phyloP scores from a whole-genome alignment of 129 eudicot species.

The Silybum marianum region DNA sequence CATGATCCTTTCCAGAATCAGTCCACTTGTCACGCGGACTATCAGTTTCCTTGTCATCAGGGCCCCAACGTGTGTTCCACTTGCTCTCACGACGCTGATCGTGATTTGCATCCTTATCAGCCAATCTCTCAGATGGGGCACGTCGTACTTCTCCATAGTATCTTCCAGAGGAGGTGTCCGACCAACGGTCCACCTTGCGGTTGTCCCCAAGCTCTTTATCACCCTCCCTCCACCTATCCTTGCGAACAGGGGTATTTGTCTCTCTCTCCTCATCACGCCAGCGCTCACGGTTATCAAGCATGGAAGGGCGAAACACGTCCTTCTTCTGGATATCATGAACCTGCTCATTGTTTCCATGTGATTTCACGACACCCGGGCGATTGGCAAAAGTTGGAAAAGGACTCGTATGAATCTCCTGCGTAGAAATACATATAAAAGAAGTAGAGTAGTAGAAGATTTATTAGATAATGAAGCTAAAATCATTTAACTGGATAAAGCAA shows the following conservation, averaged over 20 bases:
- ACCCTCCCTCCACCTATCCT: constrained; percentile 87
- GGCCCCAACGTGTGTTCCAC: constrained; percentile 96
- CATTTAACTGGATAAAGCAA: not conserved
- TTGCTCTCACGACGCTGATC: constrained; percentile 93
- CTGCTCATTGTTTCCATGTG: constrained; percentile 53
- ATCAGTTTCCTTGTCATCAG: constrained; percentile 63
- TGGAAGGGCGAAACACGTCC: constrained; percentile 85
- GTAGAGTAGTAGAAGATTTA: not conserved
- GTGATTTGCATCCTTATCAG: constrained; percentile 57
- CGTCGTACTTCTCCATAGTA: constrained; percentile 75
- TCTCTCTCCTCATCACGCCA: constrained; percentile 99
- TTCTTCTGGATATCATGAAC: constrained; percentile 57
- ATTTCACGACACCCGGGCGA: constrained; percentile 46
- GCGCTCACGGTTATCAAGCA: constrained; percentile 80
- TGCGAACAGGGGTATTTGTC: constrained; percentile 55
- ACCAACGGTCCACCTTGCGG: constrained; percentile 75
- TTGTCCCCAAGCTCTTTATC: constrained; percentile 66
- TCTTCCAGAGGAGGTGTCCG: constrained; percentile 55
- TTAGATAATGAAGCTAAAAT: not conserved
- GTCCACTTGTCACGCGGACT: constrained; percentile 53
- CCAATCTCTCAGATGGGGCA: constrained; percentile 61
- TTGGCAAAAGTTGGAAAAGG: constrained; percentile 45
- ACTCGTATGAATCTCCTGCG: constrained; percentile 63
- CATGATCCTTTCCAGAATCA: constrained; percentile 61
- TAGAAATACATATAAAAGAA: not conserved